phyloP scores from a whole-genome alignment of 2,329 filamentous ascomycete species.

The Phialemonium atrogriseum region DNA sequence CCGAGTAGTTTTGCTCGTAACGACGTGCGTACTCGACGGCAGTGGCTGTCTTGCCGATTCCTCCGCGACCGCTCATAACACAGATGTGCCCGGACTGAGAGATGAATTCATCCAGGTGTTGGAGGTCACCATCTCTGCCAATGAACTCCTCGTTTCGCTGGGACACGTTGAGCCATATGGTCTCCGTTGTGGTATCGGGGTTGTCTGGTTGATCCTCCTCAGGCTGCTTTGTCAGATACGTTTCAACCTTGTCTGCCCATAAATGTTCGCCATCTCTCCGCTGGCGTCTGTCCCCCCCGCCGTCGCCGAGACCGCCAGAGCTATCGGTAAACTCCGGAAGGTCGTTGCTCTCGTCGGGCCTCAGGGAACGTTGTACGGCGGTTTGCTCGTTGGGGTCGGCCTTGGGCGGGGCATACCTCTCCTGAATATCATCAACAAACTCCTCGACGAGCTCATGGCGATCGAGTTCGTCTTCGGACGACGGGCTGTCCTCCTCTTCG shows the following conservation, averaged over 20 bases:
- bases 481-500: slow-evolving; percentile 4
- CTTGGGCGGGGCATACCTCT: no score
- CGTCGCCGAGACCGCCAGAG: no score
- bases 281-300: no score
- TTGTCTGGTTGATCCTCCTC: not conserved
- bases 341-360: no score
- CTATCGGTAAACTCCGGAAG: no score
- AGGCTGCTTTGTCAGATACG: slow-evolving; percentile 2
- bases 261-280: no score
- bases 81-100: slow-evolving; percentile 7
- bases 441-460: slow-evolving; percentile 5
- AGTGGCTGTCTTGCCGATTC: slow-evolving; percentile 13
- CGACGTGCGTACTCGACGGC: slow-evolving; percentile 10
- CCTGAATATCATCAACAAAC: slow-evolving; percentile 2
- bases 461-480: slow-evolving; percentile 4
- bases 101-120: slow-evolving; percentile 3
- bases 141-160: slow-evolving; percentile 6
- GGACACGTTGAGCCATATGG: slow-evolving; percentile 3
- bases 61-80: slow-evolving; percentile 10
- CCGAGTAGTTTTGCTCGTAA: slow-evolving; percentile 3
- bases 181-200: no score
- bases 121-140: slow-evolving; percentile 7
- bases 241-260: slow-evolving; percentile 4
- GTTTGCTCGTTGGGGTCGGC: no score
- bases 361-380: no score